Base-by-base conservation (phyloP, 2,329 filamentous ascomycete genomes). In the Colletotrichum sp. region DNA sequence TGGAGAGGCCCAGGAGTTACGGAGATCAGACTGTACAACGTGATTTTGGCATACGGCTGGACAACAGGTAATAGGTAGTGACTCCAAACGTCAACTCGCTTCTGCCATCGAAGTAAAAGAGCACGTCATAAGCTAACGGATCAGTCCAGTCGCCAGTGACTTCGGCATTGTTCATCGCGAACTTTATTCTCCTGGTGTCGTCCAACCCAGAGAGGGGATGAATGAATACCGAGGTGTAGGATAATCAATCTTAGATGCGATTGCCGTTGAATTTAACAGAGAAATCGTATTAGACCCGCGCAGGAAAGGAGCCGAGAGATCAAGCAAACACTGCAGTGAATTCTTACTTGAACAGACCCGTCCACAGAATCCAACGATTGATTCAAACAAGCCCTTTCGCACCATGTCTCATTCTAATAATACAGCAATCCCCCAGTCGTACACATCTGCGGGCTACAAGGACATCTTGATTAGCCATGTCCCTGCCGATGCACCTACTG, bases 401-500 rank as follows among this genome's bases (percentile, higher is more conserved):
- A 62, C 4, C 16, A 64, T 69, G 58, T 38, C 21, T 30, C 4
- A 30, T 3, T 26, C 52, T 16, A 2, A 52, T 7, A 48, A n/a
- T 32, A 12, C 18, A 12, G 6, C 34, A 8, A 28, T 73, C 1
- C 70, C 73, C 0, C 9, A 58, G 10, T 56, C 65, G 10, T 76
- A 77, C 18, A 18, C 61, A 16, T 55, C 66, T 32, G 26, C 72
- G 1, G 16, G 34, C 21, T 76, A 43, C 64, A 65, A 74, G 10
- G 74, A 76, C n/a, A 77, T 77, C 2, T 5, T 59, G 1, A 30
- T 76, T 10, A 55, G 67, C 28, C 61, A 77, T 24, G 59, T 76
- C 5, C 76, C 76, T 2, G 32, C 58, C 13, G 48, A 59, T 2
- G 64, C 74, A 12, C 71, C 68, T 2, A 12, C 58, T 8, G 64